A percentile compares a stretch with the other conserved stretches of the same genome.
These are phyloP conservation scores for Scheffersomyces stambukii DNA, from an alignment of 1,139 yeast species.

Conservation along the genomic window DNA sequence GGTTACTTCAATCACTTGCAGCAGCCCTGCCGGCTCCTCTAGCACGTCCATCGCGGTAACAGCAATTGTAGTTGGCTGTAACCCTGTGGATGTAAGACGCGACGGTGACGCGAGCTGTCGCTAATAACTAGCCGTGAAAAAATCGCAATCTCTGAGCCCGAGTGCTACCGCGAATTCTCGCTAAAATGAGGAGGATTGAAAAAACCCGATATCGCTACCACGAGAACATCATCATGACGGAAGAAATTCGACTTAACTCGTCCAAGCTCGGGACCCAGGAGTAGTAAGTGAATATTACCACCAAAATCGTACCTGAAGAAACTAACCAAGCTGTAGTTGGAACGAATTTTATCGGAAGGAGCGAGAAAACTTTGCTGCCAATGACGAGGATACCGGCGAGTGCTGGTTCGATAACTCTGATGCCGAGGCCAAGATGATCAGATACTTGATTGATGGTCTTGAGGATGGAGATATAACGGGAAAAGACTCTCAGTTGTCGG, in stretches of 20 bases:
- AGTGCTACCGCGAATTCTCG: no score
- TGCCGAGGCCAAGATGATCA: conserved; percentile 80
- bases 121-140: no score
- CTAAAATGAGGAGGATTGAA: no score
- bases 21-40: no score
- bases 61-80: no score
- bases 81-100: no score
- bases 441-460: conserved; percentile 45
- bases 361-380: conserved; percentile 60
- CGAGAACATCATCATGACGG: conserved; percentile 22
- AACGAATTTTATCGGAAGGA: conserved; percentile 78
- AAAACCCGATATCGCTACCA: conserved; percentile 1
- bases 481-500: conserved; percentile 29
- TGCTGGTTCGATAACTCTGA: conserved; percentile 94
- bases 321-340: conserved; percentile 49
- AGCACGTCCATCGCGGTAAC: no score
- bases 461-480: conserved; percentile 15
- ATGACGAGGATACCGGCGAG: conserved; percentile 86
- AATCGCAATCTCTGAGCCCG: no score
- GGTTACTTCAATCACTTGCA: no score
- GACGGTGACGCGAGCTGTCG: no score
- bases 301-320: background rate
- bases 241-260: conserved; percentile 56
- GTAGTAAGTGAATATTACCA: conserved; percentile 45
- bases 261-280: conserved; percentile 77